Evolutionary conservation across 78 protist species (phyloP).

Genomic region (Protostelium mycophagum): DNA sequence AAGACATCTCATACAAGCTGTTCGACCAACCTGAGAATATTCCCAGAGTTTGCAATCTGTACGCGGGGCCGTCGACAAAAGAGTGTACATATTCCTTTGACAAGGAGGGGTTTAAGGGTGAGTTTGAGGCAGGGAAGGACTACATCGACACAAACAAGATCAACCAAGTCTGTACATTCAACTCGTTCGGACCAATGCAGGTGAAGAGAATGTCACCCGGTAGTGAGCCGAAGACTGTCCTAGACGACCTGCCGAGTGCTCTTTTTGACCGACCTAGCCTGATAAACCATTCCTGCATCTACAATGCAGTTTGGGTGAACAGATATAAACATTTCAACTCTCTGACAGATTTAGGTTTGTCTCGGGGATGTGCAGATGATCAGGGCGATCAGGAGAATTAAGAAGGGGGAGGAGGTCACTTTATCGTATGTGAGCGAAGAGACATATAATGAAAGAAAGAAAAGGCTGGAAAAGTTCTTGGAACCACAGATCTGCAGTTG

Average conservation of each 20-base stretch:
- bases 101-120: too few species aligned
- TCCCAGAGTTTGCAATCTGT: background rate
- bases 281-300: background rate
- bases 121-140: background rate
- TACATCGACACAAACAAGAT: background rate
- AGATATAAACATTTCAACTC: background rate
- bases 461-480: background rate
- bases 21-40: background rate
- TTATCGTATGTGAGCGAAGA: background rate
- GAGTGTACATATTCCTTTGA: too few species aligned
- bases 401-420: background rate
- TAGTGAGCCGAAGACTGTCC: too few species aligned
- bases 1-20: background rate
- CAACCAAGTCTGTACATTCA: background rate
- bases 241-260: background rate
- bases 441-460: background rate
- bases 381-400: background rate
- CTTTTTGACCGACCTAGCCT: background rate
- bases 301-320: background rate
- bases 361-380: background rate
- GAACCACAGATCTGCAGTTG: background rate
- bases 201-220: too few species aligned
- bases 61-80: background rate
- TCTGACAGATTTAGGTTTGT: background rate
- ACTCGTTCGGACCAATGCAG: background rate